Evolutionary conservation across 257 asterid genomes (phyloP).

Genomic region (Solanum sejunctum): DNA sequence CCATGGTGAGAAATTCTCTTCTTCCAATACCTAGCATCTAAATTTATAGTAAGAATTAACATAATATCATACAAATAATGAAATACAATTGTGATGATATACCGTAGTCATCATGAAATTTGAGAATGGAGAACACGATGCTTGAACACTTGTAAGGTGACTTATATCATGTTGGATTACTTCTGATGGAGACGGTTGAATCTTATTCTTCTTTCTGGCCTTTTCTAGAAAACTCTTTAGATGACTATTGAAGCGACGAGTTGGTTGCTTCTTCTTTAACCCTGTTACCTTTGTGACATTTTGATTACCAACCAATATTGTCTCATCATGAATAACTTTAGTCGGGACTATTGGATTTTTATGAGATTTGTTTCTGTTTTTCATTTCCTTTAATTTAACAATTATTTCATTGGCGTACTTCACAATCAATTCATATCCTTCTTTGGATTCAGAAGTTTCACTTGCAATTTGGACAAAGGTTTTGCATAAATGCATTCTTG

Average conservation of each 20-base stretch:
- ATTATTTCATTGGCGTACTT: too few species aligned
- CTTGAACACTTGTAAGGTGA: neutral
- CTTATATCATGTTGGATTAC: neutral
- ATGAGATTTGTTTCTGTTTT: too few species aligned
- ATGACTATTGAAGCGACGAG: neutral
- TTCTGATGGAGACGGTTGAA: neutral
- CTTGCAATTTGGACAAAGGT: neutral
- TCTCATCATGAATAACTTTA: neutral
- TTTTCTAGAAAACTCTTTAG: neutral
- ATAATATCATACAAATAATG: too few species aligned
- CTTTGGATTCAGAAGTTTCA: neutral
- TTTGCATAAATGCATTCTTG: too few species aligned
- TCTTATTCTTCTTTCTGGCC: neutral
- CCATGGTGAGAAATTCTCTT: too few species aligned
- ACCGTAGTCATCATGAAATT: neutral
- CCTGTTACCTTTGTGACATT: neutral
- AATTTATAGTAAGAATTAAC: too few species aligned
- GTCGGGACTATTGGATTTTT: neutral
- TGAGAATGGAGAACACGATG: neutral
- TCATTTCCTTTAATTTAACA: too few species aligned
- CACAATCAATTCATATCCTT: neutral
- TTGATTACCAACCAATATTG: neutral
- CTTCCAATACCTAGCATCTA: too few species aligned
- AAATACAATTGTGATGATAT: neutral
- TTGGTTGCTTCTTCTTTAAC: neutral